Percentiles rank a stretch among this genome's conserved stretches.
phyloP scores from a whole-genome alignment of 371 early-diverging fungal genomes.

The Rhizomucor miehei region DNA sequence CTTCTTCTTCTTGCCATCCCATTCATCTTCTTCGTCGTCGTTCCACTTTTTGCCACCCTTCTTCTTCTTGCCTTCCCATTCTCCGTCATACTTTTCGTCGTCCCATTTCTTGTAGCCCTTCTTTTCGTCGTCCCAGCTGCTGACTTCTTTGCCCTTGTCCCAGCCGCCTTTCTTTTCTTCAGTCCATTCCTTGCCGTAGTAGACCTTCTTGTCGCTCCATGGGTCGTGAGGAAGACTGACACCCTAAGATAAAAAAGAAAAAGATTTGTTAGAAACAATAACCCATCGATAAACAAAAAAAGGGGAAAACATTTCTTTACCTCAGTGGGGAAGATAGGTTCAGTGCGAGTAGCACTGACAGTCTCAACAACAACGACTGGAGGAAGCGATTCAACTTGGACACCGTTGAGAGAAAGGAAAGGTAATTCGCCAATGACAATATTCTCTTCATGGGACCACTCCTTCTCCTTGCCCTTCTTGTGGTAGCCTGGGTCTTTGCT shows the following conservation, averaged over 20 bases:
- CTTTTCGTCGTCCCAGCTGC: slow-evolving; percentile 1
- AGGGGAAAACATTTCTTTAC: no score
- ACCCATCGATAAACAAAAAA: no score
- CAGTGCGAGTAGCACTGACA: slow-evolving; percentile 5
- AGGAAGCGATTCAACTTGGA: slow-evolving; percentile 9
- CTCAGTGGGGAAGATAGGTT: slow-evolving; percentile 7
- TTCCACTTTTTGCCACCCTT: slow-evolving; percentile 6
- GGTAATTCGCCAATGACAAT: background rate
- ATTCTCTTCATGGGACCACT: background rate
- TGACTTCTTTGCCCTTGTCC: background rate
- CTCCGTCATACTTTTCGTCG: slow-evolving; percentile 1
- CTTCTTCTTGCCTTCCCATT: slow-evolving; percentile 4
- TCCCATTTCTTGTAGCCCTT: slow-evolving; percentile 7
- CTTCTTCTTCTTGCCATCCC: background rate
- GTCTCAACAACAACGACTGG: slow-evolving; percentile 14
- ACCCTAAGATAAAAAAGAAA: background rate
- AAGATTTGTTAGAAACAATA: no score
- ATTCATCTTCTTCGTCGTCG: slow-evolving; percentile 8
- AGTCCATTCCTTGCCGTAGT: background rate
- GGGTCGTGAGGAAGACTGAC: background rate
- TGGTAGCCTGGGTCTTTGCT: background rate
- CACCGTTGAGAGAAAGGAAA: background rate
- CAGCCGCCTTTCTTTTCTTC: background rate
- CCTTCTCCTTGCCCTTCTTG: background rate
- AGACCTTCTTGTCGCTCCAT: background rate